Percentiles rank a stretch among this genome's conserved stretches.
phyloP scores from a whole-genome alignment of 2,329 filamentous ascomycete genomes.

The Neurospora crassa region DNA sequence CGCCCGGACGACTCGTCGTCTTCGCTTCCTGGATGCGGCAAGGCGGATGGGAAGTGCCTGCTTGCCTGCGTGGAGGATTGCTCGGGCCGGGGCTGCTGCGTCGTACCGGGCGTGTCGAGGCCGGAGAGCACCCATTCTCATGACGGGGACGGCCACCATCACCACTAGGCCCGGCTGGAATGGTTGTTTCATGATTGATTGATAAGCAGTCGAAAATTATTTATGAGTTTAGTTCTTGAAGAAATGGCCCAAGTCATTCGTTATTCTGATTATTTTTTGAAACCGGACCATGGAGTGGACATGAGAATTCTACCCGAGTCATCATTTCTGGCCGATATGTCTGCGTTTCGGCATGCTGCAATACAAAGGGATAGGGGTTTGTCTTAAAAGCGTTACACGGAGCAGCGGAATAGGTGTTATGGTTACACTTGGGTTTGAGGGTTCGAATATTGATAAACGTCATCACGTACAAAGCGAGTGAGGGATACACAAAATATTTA shows the following conservation, averaged over 20 bases:
- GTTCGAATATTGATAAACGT: neutral
- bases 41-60: constrained; percentile 28
- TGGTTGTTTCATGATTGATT: neutral
- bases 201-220: neutral
- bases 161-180: neutral
- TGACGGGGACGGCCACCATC: constrained; percentile 17
- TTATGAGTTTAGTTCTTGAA: neutral
- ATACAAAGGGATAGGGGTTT: neutral
- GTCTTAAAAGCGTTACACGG: neutral
- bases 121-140: constrained; percentile 25
- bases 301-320: neutral
- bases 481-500: neutral
- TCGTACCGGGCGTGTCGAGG: constrained; percentile 19
- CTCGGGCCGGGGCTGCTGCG: constrained; percentile 35
- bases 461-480: neutral
- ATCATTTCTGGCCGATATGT: neutral
- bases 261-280: neutral
- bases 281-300: neutral
- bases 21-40: constrained; percentile 11
- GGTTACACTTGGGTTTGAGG: neutral
- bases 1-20: constrained; percentile 26
- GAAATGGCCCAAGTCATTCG: neutral
- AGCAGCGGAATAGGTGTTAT: neutral
- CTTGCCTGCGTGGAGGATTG: constrained; percentile 44
- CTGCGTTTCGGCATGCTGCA: neutral